A percentile compares a stretch with the other conserved stretches of the same genome.
These are phyloP conservation scores for Alnus rubra DNA, from an alignment of 306 rosid species.

Conservation along the genomic window DNA sequence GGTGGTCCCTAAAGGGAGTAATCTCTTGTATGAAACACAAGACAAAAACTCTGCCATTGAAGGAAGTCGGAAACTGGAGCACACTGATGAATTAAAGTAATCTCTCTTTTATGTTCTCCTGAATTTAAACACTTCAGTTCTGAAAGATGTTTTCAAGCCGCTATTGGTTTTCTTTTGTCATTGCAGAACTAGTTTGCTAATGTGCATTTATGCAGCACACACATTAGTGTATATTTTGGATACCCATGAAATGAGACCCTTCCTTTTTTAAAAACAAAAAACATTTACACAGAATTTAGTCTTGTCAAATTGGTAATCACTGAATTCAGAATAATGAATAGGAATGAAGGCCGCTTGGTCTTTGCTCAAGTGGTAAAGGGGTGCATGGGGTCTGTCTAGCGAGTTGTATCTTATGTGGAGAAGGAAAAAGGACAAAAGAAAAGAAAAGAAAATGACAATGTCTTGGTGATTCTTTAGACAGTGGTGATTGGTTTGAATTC, in stretches of 20 bases:
- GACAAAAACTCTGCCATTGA: slow-evolving; percentile 79
- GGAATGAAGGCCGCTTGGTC: background rate
- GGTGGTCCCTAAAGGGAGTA: slow-evolving; percentile 70
- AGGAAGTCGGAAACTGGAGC: slow-evolving; percentile 95
- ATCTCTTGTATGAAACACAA: slow-evolving; percentile 70
- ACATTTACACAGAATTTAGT: background rate
- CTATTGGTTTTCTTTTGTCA: slow-evolving; percentile 9
- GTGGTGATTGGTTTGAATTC: background rate
- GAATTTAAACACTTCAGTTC: background rate
- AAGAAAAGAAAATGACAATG: background rate
- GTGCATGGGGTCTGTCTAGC: background rate
- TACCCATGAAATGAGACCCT: background rate
- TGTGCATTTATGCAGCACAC: background rate
- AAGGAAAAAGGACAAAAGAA: background rate
- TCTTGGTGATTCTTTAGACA: background rate
- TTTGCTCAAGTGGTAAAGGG: slow-evolving; percentile 4
- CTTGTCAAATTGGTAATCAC: background rate
- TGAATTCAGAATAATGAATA: slow-evolving; percentile 1
- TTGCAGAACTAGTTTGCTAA: background rate
- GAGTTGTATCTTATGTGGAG: background rate
- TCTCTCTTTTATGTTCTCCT: slow-evolving; percentile 10
- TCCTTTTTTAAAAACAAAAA: background rate
- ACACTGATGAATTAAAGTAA: slow-evolving; percentile 81
- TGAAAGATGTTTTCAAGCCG: background rate
- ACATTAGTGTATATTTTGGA: background rate